phyloP scores from a whole-genome alignment of 495 filamentous ascomycete species.

The Penicillium alfredii region DNA sequence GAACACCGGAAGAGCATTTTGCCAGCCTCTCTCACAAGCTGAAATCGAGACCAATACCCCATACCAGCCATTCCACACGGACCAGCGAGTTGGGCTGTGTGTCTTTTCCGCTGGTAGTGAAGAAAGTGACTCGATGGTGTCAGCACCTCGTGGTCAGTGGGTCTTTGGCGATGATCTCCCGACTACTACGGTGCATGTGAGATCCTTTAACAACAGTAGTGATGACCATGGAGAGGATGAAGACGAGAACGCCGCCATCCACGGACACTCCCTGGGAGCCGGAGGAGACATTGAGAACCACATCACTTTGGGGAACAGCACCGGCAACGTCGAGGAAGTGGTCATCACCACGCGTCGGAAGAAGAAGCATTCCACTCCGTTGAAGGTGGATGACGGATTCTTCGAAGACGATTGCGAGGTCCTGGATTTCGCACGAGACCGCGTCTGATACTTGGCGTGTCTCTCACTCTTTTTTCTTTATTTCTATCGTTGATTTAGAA shows the following conservation, averaged over 20 bases:
- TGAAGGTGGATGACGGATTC: constrained; percentile 69
- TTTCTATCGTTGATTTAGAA: constrained; percentile 18
- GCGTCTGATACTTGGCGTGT: constrained; percentile 50
- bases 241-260: constrained; percentile 33
- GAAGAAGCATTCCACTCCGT: constrained; percentile 40
- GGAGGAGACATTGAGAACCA: constrained; percentile 47
- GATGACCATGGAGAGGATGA: constrained; percentile 49
- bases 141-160: constrained; percentile 47
- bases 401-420: constrained; percentile 95
- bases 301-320: constrained; percentile 48
- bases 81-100: constrained; percentile 67
- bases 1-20: constrained; percentile 25
- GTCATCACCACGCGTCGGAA: constrained; percentile 72
- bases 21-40: constrained; percentile 64
- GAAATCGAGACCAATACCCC: constrained; percentile 91
- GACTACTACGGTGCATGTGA: constrained; percentile 57
- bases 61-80: constrained; percentile 87
- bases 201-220: constrained; percentile 38
- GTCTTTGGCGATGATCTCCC: constrained; percentile 63
- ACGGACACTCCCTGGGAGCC: constrained; percentile 32
- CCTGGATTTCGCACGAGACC: constrained; percentile 81
- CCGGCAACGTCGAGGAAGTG: constrained; percentile 69
- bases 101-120: constrained; percentile 41
- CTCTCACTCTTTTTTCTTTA: constrained; percentile 5
- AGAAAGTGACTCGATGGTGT: constrained; percentile 11